Evolutionary conservation across 2,329 filamentous ascomycete genomes (phyloP).

Genomic region (Magnaporthiopsis poae): DNA sequence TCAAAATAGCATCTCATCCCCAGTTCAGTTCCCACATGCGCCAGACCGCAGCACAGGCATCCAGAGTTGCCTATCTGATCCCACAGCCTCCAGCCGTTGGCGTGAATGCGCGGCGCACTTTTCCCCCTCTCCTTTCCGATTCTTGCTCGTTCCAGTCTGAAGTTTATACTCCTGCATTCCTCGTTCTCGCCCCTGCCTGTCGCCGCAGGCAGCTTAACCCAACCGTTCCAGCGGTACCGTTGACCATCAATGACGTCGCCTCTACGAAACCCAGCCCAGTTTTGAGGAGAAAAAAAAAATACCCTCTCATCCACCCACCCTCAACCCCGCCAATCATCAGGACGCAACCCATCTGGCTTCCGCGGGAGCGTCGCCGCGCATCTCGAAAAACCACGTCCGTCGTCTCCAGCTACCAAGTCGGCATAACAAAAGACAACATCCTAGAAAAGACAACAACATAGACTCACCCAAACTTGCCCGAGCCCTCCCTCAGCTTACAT

Average conservation of each 20-base stretch:
- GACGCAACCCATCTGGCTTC: not conserved
- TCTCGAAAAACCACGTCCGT: not conserved
- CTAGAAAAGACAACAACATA: too few relatives aligned
- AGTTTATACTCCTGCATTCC: not conserved
- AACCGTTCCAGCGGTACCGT: too few relatives aligned
- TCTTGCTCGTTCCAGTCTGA: too few relatives aligned
- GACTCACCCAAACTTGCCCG: too few relatives aligned
- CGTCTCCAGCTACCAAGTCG: not conserved
- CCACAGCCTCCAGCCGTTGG: not conserved
- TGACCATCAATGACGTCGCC: not conserved
- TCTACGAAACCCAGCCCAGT: not conserved
- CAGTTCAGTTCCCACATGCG: not conserved
- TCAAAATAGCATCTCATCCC: not conserved
- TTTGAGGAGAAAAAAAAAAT: not conserved
- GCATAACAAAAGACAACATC: not conserved
- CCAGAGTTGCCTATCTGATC: not conserved
- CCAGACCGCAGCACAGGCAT: not conserved
- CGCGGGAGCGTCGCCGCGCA: not conserved
- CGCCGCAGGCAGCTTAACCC: too few relatives aligned
- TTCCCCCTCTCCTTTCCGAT: not conserved
- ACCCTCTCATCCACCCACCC: not conserved
- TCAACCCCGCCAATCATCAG: not conserved
- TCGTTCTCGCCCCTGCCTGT: too few relatives aligned
- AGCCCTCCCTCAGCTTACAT: too few relatives aligned
- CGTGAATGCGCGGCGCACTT: not conserved